Evolutionary conservation across 768 basidiomycete species (phyloP).

Genomic region (Hericium alpestre): DNA sequence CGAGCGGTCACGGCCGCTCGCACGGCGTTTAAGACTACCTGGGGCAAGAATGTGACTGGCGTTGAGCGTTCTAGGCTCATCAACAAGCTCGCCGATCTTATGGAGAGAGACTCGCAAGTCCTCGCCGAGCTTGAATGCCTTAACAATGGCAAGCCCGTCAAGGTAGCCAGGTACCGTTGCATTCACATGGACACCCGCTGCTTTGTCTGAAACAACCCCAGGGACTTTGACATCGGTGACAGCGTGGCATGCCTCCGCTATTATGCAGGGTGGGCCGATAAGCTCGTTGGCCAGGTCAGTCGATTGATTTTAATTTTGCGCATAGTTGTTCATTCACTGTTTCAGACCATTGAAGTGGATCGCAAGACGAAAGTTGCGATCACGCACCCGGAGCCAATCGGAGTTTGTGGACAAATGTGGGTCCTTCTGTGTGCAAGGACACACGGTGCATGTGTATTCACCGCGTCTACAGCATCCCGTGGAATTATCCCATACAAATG

Average conservation of each 20-base stretch:
- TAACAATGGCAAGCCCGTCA: slow-evolving; percentile 89
- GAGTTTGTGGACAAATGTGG: slow-evolving; percentile 91
- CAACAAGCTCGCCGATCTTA: slow-evolving; percentile 81
- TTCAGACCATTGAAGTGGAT: slow-evolving; percentile 68
- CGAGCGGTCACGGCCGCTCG: slow-evolving; percentile 75
- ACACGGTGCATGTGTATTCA: neutral
- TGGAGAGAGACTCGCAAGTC: slow-evolving; percentile 73
- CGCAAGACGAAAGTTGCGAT: slow-evolving; percentile 75
- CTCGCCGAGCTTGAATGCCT: slow-evolving; percentile 78
- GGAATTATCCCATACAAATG: slow-evolving; percentile 90
- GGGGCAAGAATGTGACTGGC: slow-evolving; percentile 85
- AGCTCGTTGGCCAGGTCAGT: slow-evolving; percentile 74
- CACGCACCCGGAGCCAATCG: slow-evolving; percentile 82
- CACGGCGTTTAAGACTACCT: slow-evolving; percentile 71
- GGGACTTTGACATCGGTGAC: slow-evolving; percentile 76
- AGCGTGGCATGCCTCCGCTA: slow-evolving; percentile 73
- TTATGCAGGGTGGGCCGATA: slow-evolving; percentile 95
- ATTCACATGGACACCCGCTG: slow-evolving; percentile 19
- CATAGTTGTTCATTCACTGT: neutral
- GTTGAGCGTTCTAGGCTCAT: slow-evolving; percentile 72
- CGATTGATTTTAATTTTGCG: slow-evolving; percentile 1
- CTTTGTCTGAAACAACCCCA: slow-evolving; percentile 19
- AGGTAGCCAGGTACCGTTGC: slow-evolving; percentile 32
- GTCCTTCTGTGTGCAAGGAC: slow-evolving; percentile 12
- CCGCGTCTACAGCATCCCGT: slow-evolving; percentile 53